Evolutionary conservation across 2,329 filamentous ascomycete species (phyloP), one percentile per base, ranked within the genome.

Genomic region (Fusarium sp.): DNA sequence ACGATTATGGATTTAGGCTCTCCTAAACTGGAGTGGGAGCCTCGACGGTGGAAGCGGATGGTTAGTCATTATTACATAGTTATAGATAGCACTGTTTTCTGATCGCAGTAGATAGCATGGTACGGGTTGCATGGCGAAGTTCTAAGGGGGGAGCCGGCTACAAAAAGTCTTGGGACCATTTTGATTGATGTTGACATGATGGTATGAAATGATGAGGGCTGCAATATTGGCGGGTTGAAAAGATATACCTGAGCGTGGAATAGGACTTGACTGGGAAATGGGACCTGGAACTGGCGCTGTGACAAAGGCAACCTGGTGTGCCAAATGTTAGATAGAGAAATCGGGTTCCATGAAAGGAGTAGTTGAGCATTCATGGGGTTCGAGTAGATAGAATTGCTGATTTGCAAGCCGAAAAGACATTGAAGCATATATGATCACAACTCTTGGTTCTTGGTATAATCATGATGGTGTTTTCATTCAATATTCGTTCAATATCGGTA

Each of bases 51-150:
- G 51, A 40, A 58, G 46, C 42, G 52, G 58, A 42, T 42, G 37
- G 62, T 31, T 55, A 16, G 45, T 56, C 34, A 63, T 74, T 70
- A 64, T 74, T 73, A 72, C 72, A 73, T 74, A 74, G 72, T 71
- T 72, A 74, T 74, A 74, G 72, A 74, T 74, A 74, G 72, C 72
- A 75, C 67, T 76, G 68, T 52, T 67, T 68, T 66, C 68, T 67
- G 53, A 62, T 61, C 60, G 62, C 65, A 65, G 64, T 71, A 72
- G 57, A 67, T 72, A 69, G 63, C 72, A 74, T 74, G 70, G 62
- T 61, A 58, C 40, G 56, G 68, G 67, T 62, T 71, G 65, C 71
- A 68, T 72, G 72, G 70, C 59, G 66, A 69, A 70, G 67, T 59
- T 67, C 54, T 51, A 53, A 50, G 57, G 54, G 30, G 42, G 31